These are phyloP conservation scores for Russula griseocarnosa DNA, from an alignment of 768 basidiomycete genomes.

Conservation along the genomic window DNA sequence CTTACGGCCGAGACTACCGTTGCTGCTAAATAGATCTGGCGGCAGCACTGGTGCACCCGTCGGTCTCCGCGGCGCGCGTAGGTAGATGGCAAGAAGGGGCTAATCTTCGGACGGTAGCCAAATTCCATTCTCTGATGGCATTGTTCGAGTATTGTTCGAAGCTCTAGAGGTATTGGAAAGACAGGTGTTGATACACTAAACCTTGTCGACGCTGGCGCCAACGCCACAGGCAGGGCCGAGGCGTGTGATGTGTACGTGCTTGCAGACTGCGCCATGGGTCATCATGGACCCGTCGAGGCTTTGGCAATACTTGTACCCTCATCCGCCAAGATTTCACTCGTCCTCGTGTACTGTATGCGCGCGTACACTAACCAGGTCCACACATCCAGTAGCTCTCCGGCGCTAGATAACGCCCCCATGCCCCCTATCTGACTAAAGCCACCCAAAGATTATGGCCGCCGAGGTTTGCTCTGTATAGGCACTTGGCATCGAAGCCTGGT, in stretches of 20 bases:
- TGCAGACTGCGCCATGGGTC: not conserved
- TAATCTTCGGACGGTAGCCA: not conserved
- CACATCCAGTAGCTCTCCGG: not conserved
- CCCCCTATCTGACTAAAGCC: not conserved
- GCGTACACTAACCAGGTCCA: not conserved
- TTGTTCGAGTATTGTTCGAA: not conserved
- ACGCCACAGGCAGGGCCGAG: slow-evolving; percentile 2
- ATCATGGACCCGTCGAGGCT: slow-evolving; percentile 6
- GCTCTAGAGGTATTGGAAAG: not conserved
- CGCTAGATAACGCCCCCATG: slow-evolving; percentile 6
- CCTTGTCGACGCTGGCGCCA: slow-evolving; percentile 4
- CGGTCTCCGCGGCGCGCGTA: not conserved
- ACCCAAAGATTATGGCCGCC: not conserved
- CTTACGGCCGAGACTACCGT: slow-evolving; percentile 4
- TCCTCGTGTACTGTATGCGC: not conserved
- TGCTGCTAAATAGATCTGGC: not conserved
- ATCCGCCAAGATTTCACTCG: not conserved
- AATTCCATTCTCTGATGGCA: not conserved
- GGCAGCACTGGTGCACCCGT: too few relatives aligned
- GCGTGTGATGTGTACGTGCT: not conserved
- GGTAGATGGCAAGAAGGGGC: not conserved
- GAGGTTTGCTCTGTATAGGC: not conserved
- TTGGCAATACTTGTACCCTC: not conserved
- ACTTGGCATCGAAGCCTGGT: slow-evolving; percentile 7
- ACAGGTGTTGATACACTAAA: not conserved